A percentile compares a stretch with the other conserved stretches of the same genome.
Evolutionary conservation across 306 rosid genomes (phyloP).

Genomic region (Coriaria nepalensis): DNA sequence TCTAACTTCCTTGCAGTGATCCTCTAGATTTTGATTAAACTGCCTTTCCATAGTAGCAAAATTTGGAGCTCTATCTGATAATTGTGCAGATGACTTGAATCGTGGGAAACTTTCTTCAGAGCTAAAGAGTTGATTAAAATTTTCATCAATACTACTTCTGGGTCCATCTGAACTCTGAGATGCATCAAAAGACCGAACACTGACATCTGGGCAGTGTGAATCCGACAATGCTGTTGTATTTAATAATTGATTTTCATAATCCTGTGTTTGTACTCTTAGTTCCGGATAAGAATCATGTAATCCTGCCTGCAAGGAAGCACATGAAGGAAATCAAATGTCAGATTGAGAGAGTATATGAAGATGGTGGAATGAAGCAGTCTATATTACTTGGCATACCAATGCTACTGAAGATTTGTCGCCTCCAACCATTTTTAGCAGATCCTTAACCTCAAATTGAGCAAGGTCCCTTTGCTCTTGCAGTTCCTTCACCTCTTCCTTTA

Average conservation of each 20-base stretch:
- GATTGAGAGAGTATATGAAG: constrained; percentile 11
- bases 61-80: constrained; percentile 23
- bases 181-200: constrained; percentile 50
- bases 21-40: constrained; percentile 35
- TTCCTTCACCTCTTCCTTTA: constrained; percentile 57
- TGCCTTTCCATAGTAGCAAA: constrained; percentile 35
- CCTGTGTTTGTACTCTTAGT: constrained; percentile 47
- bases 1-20: constrained; percentile 61
- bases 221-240: constrained; percentile 19
- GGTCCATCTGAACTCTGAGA: constrained; percentile 63
- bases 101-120: constrained; percentile 35
- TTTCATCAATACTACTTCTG: constrained; percentile 48
- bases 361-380: constrained; percentile 5
- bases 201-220: constrained; percentile 22
- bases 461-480: constrained; percentile 48
- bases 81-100: constrained; percentile 25
- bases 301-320: constrained; percentile 30
- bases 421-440: constrained; percentile 43
- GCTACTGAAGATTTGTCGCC: constrained; percentile 32
- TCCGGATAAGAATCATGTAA: constrained; percentile 46
- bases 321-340: constrained; percentile 15
- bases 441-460: constrained; percentile 67
- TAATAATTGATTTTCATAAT: constrained; percentile 27
- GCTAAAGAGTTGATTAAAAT: constrained; percentile 44
- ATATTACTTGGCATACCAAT: constrained; percentile 11